phyloP scores from a whole-genome alignment of 768 basidiomycete genomes.

The Boletus edulis region DNA sequence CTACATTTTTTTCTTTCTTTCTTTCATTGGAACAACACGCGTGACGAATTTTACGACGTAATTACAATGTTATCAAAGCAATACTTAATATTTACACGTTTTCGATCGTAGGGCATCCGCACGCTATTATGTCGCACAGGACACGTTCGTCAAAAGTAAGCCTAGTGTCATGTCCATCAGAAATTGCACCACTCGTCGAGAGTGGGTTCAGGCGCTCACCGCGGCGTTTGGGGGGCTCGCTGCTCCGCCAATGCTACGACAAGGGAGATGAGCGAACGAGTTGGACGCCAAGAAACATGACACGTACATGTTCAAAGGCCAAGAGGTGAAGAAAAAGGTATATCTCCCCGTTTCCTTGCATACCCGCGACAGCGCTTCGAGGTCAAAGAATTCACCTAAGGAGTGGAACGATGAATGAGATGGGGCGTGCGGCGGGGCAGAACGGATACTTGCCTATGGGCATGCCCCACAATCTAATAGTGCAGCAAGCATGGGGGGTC shows the following conservation, averaged over 20 bases:
- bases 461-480: constrained; percentile 63
- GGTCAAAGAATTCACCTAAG: constrained; percentile 68
- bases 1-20: background rate
- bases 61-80: constrained; percentile 21
- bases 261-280: background rate
- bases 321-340: constrained; percentile 75
- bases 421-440: no score
- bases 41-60: constrained; percentile 28
- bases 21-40: constrained; percentile 4
- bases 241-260: constrained; percentile 54
- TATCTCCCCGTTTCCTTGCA: constrained; percentile 60
- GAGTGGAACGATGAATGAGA: background rate
- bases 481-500: no score
- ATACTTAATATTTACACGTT: constrained; percentile 15
- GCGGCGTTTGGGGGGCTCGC: constrained; percentile 73
- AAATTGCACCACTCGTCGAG: no score
- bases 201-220: constrained; percentile 36
- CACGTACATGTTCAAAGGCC: constrained; percentile 69
- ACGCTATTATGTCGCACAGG: no score
- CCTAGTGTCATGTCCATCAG: constrained; percentile 11
- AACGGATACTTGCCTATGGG: constrained; percentile 49
- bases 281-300: background rate
- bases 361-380: constrained; percentile 56
- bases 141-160: constrained; percentile 25
- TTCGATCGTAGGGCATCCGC: no score